Conservation (phyloP, 1,139 yeast species). For the Yamadazyma atmosphaerica region DNA sequence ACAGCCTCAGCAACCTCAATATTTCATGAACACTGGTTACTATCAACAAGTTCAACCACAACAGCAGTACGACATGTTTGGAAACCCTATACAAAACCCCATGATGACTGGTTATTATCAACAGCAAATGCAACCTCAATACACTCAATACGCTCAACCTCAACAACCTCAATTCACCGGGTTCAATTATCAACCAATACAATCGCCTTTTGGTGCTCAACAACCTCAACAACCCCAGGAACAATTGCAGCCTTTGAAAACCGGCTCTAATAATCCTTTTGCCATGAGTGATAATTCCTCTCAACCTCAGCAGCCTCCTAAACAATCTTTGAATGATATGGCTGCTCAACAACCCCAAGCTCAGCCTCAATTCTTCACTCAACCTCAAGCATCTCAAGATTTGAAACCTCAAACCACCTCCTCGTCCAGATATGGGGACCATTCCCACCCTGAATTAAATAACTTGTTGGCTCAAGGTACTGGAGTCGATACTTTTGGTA, state of each 20-base stretch:
- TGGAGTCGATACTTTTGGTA: conserved; percentile 94
- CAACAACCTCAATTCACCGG: conserved; percentile 24
- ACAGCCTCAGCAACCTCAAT: conserved; percentile 38
- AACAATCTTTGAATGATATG: conserved; percentile 15
- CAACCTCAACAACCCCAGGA: conserved; percentile 34
- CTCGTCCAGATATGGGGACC: conserved; percentile 48
- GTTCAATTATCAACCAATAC: conserved; percentile 26
- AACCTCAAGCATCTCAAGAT: conserved; percentile 24
- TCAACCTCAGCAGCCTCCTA: conserved; percentile 21
- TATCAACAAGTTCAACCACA: conserved; percentile 26
- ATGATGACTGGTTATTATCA: conserved; percentile 52
- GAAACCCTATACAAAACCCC: conserved; percentile 67
- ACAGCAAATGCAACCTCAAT: conserved; percentile 15
- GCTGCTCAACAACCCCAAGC: conserved; percentile 17
- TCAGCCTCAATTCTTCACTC: conserved; percentile 24
- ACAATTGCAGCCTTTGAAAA: conserved; percentile 57
- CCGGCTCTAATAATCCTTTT: conserved; percentile 92
- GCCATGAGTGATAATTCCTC: conserved; percentile 47
- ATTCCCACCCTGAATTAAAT: conserved; percentile 67
- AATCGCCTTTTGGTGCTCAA: conserved; percentile 7
- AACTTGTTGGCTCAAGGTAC: conserved; percentile 81
- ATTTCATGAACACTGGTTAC: conserved; percentile 20
- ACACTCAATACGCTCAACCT: conserved; percentile 24
- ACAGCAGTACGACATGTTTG: conserved; percentile 65
- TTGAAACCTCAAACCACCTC: conserved; percentile 33